phyloP scores from a whole-genome alignment of 2,329 filamentous ascomycete species.

The Alternaria incomplexa region DNA sequence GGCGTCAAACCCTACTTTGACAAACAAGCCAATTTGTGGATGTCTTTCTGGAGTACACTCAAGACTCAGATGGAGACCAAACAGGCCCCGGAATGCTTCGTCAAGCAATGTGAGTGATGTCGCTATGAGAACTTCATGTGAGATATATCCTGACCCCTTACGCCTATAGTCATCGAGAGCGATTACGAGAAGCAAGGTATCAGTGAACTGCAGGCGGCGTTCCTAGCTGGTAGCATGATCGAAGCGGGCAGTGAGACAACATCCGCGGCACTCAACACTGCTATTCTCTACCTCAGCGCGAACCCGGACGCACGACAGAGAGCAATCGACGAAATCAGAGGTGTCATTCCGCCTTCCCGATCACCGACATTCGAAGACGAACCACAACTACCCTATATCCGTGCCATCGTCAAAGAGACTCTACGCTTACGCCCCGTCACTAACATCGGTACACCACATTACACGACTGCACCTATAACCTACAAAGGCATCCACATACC shows the following conservation, averaged over 20 bases:
- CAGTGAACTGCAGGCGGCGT: conserved; percentile 44
- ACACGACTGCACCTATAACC: conserved; percentile 43
- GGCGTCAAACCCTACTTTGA: conserved; percentile 35
- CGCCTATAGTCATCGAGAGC: conserved; percentile 29
- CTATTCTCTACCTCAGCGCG: conserved; percentile 39
- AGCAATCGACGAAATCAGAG: conserved; percentile 32
- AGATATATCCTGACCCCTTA: not conserved
- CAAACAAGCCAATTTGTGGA: conserved; percentile 43
- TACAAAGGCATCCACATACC: conserved; percentile 54
- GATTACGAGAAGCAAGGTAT: conserved; percentile 49
- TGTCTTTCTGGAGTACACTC: conserved; percentile 37
- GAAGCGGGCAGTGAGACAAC: conserved; percentile 52
- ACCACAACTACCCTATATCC: conserved; percentile 47
- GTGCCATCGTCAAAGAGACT: conserved; percentile 51
- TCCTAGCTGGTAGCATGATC: conserved; percentile 44
- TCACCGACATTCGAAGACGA: conserved; percentile 53
- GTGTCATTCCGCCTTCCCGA: conserved; percentile 19
- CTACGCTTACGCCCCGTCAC: conserved; percentile 49
- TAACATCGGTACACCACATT: conserved; percentile 46
- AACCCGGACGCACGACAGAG: conserved; percentile 22
- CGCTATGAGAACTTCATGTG: not conserved
- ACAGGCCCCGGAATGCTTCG: conserved; percentile 45
- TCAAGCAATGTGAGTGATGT: conserved; percentile 27
- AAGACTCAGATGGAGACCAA: conserved; percentile 40
- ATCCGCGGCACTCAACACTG: conserved; percentile 44